A percentile compares a stretch with the other conserved stretches of the same genome.
Conservation (phyloP, 805 yeast species). For the Candida nemodendra region DNA sequence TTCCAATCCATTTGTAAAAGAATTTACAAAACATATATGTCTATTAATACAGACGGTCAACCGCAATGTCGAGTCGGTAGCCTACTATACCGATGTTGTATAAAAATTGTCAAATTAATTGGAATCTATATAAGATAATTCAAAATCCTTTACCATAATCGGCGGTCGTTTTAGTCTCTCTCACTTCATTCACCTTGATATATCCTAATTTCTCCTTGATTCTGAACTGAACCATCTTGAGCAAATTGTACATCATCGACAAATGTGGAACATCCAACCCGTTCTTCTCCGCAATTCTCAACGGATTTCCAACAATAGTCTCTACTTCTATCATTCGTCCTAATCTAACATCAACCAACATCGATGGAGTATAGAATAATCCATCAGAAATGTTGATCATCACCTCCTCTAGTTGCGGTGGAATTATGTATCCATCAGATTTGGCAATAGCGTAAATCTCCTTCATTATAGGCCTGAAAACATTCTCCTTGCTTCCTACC, state of each 20-base stretch:
- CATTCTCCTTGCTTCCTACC: slow-evolving; percentile 24
- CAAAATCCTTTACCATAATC: slow-evolving; percentile 24
- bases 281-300: slow-evolving; percentile 36
- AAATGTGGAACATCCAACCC: slow-evolving; percentile 55
- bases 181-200: slow-evolving; percentile 30
- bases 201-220: slow-evolving; percentile 54
- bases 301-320: slow-evolving; percentile 40
- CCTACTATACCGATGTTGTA: too few relatives aligned
- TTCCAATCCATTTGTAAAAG: too few relatives aligned
- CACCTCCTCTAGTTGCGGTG: slow-evolving; percentile 32
- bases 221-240: slow-evolving; percentile 58
- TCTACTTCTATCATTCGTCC: slow-evolving; percentile 41
- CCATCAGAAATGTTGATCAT: slow-evolving; percentile 38
- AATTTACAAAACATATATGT: too few relatives aligned
- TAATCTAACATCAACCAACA: slow-evolving; percentile 42
- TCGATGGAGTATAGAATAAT: slow-evolving; percentile 42
- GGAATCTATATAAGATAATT: too few relatives aligned
- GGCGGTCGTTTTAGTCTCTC: slow-evolving; percentile 5
- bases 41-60: too few relatives aligned
- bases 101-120: too few relatives aligned
- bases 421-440: slow-evolving; percentile 42
- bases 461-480: slow-evolving; percentile 39
- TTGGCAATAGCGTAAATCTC: slow-evolving; percentile 45
- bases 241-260: slow-evolving; percentile 51
- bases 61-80: too few relatives aligned